A percentile compares a stretch with the other conserved stretches of the same genome.
Evolutionary conservation across 2,329 filamentous ascomycete species (phyloP).

Genomic region (Beauveria varroae): DNA sequence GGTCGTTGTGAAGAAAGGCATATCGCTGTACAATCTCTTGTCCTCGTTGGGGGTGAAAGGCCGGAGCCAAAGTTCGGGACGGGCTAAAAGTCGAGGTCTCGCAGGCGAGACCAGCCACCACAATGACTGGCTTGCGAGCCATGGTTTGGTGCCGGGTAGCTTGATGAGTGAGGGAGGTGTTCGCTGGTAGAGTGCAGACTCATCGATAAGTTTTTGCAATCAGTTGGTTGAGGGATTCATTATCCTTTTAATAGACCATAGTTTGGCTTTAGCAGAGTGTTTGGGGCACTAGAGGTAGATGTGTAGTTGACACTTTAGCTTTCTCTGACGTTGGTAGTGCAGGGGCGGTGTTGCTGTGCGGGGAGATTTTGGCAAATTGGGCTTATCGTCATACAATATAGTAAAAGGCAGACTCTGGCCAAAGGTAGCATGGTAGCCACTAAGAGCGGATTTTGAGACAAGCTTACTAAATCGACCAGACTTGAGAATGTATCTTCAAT

Average conservation of each 20-base stretch:
- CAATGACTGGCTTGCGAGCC: slow-evolving; percentile 33
- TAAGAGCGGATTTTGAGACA: too few relatives aligned
- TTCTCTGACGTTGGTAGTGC: background rate
- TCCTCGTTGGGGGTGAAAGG: slow-evolving; percentile 41
- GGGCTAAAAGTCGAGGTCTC: slow-evolving; percentile 48
- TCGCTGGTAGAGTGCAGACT: background rate
- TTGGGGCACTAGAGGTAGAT: too few relatives aligned
- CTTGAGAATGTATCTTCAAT: too few relatives aligned
- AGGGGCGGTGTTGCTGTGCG: background rate
- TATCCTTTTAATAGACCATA: too few relatives aligned
- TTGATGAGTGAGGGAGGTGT: background rate
- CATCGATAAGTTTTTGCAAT: background rate
- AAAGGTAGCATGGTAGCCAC: too few relatives aligned
- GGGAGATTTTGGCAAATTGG: background rate
- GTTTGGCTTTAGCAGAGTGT: background rate
- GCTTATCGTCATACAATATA: background rate
- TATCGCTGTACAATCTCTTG: slow-evolving; percentile 36
- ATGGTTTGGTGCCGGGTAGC: slow-evolving; percentile 8
- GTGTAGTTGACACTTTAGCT: background rate
- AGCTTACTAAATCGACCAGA: too few relatives aligned
- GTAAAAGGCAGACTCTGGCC: too few relatives aligned
- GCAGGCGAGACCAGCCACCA: slow-evolving; percentile 44
- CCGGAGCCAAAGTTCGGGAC: slow-evolving; percentile 37
- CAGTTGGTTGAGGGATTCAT: background rate
- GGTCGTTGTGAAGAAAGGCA: slow-evolving; percentile 34